phyloP scores from a whole-genome alignment of 306 rosid species.

The Pterocarpus santalinus region DNA sequence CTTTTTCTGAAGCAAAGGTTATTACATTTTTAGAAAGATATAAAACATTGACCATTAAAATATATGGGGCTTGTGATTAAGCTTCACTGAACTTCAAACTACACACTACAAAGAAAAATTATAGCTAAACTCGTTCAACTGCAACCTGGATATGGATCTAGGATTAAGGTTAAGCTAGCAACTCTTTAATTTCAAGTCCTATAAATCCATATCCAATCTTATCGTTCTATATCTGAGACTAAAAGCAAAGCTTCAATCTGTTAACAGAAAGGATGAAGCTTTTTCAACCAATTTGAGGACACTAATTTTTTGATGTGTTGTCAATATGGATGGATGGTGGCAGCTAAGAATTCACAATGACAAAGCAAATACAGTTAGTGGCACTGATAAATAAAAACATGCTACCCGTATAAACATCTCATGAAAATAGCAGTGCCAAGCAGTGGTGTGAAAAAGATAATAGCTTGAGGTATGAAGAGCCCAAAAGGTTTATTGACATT shows the following conservation, averaged over 20 bases:
- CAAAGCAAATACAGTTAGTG: slow-evolving; percentile 18
- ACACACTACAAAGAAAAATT: slow-evolving; percentile 31
- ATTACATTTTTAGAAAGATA: background rate
- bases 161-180: slow-evolving; percentile 15
- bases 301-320: slow-evolving; percentile 4
- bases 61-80: slow-evolving; percentile 13
- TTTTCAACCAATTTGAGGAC: slow-evolving; percentile 35
- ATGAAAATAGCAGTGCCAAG: background rate
- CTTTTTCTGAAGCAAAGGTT: slow-evolving; percentile 8
- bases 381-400: slow-evolving; percentile 14
- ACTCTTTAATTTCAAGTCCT: slow-evolving; percentile 1
- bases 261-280: slow-evolving; percentile 21
- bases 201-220: slow-evolving; percentile 20
- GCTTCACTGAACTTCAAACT: slow-evolving; percentile 18
- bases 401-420: slow-evolving; percentile 4
- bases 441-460: slow-evolving; percentile 14
- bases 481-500: background rate
- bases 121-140: slow-evolving; percentile 9
- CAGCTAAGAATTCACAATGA: slow-evolving; percentile 13
- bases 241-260: background rate
- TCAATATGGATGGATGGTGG: background rate
- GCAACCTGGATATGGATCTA: slow-evolving; percentile 12
- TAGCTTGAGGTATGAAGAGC: background rate
- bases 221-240: slow-evolving; percentile 10
- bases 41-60: slow-evolving; percentile 17